Evolutionary conservation across 2,329 filamentous ascomycete genomes (phyloP).

Genomic region (Aspergillus brasiliensis): DNA sequence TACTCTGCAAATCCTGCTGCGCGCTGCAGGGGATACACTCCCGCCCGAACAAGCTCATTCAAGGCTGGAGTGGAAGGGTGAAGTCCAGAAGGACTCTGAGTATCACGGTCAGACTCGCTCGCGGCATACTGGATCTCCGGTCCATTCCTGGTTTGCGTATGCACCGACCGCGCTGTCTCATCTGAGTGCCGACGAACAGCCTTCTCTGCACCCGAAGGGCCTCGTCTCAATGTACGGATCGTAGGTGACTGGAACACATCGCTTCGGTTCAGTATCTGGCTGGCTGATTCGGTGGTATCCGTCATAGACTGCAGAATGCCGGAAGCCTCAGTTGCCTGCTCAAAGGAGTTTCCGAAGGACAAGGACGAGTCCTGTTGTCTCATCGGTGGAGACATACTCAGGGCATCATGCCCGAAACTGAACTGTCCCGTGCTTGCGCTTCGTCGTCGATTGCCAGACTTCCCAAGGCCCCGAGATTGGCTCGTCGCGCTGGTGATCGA

Average conservation of each 20-base stretch:
- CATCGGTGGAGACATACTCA: constrained; percentile 54
- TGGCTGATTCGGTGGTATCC: constrained; percentile 77
- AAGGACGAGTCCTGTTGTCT: constrained; percentile 67
- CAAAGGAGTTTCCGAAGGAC: constrained; percentile 73
- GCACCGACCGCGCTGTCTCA: constrained; percentile 37
- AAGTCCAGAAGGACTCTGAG: constrained; percentile 21
- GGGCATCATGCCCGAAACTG: constrained; percentile 53
- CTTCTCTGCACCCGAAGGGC: constrained; percentile 31
- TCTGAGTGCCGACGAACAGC: constrained; percentile 34
- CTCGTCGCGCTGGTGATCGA: constrained; percentile 23
- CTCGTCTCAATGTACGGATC: constrained; percentile 47
- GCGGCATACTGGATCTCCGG: constrained; percentile 19
- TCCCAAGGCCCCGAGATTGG: constrained; percentile 14
- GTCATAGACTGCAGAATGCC: constrained; percentile 69
- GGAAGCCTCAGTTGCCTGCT: constrained; percentile 74
- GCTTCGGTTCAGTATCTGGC: constrained; percentile 83
- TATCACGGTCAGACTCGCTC: constrained; percentile 29
- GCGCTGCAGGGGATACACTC: constrained; percentile 77
- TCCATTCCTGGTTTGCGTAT: constrained; percentile 21
- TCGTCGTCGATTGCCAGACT: constrained; percentile 43
- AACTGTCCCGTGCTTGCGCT: constrained; percentile 65
- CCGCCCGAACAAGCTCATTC: constrained; percentile 61
- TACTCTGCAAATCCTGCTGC: constrained; percentile 83
- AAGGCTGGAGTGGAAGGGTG: constrained; percentile 53
- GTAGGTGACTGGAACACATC: constrained; percentile 85